These are phyloP conservation scores for Blepharisma undulans DNA, from an alignment of 169 alveolate species.

Conservation along the genomic window DNA sequence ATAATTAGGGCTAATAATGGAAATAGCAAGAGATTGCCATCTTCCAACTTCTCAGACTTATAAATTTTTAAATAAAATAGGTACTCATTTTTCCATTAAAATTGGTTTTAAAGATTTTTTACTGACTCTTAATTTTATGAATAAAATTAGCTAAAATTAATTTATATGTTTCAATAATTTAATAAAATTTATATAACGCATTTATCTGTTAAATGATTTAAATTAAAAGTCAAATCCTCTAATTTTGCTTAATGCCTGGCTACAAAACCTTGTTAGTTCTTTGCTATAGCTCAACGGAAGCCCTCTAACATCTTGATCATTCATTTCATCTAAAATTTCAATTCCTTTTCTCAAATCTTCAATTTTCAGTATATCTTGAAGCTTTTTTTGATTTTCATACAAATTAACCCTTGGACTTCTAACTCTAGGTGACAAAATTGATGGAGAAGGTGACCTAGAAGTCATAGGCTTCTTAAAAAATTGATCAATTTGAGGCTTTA, in stretches of 20 bases:
- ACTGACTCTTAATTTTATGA: not conserved
- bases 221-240: not conserved
- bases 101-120: not conserved
- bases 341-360: conserved; percentile 14
- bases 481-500: not conserved
- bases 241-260: not conserved
- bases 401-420: not conserved
- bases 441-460: not conserved
- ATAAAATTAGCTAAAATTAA: too few relatives aligned
- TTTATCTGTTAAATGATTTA: not conserved
- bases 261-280: not conserved
- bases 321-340: not conserved
- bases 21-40: not conserved
- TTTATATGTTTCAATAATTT: not conserved
- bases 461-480: not conserved
- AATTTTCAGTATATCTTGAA: not conserved
- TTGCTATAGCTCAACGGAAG: not conserved
- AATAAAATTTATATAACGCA: too few relatives aligned
- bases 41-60: not conserved
- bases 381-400: not conserved
- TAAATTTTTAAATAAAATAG: not conserved
- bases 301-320: not conserved
- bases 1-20: not conserved
- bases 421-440: not conserved
- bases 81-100: not conserved